Evolutionary conservation across 2,329 filamentous ascomycete genomes (phyloP), one percentile per base, ranked within the genome.

Genomic region (Penicillium paneum): DNA sequence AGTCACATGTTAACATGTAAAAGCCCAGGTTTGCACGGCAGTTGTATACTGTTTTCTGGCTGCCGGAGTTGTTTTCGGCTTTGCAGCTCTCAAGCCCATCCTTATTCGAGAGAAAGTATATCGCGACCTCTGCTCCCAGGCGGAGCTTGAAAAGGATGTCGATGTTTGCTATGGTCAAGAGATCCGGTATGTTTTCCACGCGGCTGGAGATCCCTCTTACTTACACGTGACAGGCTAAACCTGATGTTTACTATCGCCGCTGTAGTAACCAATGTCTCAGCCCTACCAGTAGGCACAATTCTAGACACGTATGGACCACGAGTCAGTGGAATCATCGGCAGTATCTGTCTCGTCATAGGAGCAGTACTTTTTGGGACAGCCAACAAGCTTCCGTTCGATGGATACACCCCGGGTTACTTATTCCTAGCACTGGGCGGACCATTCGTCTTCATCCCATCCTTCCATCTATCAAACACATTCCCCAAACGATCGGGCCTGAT

Each of bases 181-280:
- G 59, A 68, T 83, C 51, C 70, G 78, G 76, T 78, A 71, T 38
- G 65, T 21, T 10, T 11, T 15, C 4, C 40, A 10, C 10, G 15
- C 8, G 3, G 21, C 17, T 49, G 8, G 5, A 13, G 3, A n/a
- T 13, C 34, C 32, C 7, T 29, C 2, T 34, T 41, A 35, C 48
- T 62, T 34, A 60, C 49, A 15, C 21, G 4, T 13, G n/a, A 34
- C 52, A 76, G 74, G 59, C 80, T 96, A 54, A 96, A 96, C 69
- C 77, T 96, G 64, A 96, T 96, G 87, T 96, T 96, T 78, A 94
- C 90, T 10, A 82, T 91, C 35, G 91, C 91, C 26, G 91, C 91
- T 24, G 91, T 96, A 3, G 88, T 84, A 10, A 94, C 91, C 41
- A 96, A 96, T 65, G 87, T 96, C 17, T 89, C 86, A 40, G 91